A percentile compares a stretch with the other conserved stretches of the same genome.
Conservation (phyloP, 768 basidiomycete species). For the Termitomyces sp. region DNA sequence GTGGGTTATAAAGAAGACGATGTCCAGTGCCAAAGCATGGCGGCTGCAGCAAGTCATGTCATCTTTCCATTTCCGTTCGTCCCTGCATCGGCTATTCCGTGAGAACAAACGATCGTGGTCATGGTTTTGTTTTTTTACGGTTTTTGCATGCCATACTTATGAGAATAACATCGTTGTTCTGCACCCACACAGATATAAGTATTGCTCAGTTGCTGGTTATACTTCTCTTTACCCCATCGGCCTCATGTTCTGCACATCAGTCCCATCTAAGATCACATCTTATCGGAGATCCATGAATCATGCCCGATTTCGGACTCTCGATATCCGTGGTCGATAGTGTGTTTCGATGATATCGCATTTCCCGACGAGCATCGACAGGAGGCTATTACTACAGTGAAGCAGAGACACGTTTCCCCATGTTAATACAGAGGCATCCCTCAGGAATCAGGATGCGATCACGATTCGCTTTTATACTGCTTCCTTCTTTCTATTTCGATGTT, state of each 20-base stretch:
- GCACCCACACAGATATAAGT: not conserved
- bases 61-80: conserved; percentile 33
- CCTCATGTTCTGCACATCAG: conserved; percentile 5
- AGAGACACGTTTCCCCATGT: not conserved
- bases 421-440: too few species aligned
- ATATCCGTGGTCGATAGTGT: conserved; percentile 8
- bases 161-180: not conserved
- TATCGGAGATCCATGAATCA: conserved; percentile 24
- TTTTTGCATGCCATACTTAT: not conserved
- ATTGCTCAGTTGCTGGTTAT: not conserved
- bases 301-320: conserved; percentile 21
- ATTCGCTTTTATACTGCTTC: not conserved
- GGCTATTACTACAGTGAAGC: not conserved
- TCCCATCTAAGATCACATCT: conserved; percentile 18
- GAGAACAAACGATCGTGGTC: conserved; percentile 13
- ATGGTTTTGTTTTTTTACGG: conserved; percentile 1
- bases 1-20: conserved; percentile 17
- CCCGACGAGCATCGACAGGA: not conserved
- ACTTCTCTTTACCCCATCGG: not conserved
- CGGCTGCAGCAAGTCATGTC: conserved; percentile 20
- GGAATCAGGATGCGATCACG: not conserved
- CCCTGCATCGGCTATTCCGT: conserved; percentile 17
- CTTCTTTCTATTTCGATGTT: conserved; percentile 27
- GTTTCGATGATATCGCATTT: too few species aligned
- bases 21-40: conserved; percentile 26